These are phyloP conservation scores for Batrachochytrium dendrobatidis DNA, from an alignment of 371 early-diverging fungal genomes.

Conservation along the genomic window DNA sequence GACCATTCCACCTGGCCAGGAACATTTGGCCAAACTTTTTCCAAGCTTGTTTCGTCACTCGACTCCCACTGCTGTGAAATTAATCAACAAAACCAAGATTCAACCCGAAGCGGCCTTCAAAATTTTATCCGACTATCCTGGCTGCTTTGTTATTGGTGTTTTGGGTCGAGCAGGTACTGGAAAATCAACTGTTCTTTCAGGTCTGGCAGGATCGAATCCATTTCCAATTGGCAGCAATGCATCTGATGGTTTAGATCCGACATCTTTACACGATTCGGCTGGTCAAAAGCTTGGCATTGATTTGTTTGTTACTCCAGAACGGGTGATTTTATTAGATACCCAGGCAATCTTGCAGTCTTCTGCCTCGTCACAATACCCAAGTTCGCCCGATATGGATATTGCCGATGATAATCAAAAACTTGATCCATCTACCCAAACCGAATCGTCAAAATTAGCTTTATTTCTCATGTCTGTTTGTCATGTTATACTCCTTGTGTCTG, in stretches of 20 bases:
- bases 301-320: slow-evolving; percentile 62
- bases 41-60: too few species aligned
- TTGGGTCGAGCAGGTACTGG: slow-evolving; percentile 64
- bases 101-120: neutral
- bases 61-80: too few species aligned
- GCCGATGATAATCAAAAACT: neutral
- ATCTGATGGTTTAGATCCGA: slow-evolving; percentile 33
- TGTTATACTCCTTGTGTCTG: slow-evolving; percentile 54
- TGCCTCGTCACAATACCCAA: neutral
- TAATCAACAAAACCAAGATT: too few species aligned
- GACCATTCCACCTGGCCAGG: too few species aligned
- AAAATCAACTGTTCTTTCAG: slow-evolving; percentile 61
- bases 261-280: too few species aligned
- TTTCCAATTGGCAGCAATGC: slow-evolving; percentile 12
- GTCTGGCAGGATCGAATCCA: slow-evolving; percentile 34
- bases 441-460: neutral
- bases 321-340: slow-evolving; percentile 61
- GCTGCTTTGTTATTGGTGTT: slow-evolving; percentile 68
- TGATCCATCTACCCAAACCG: neutral
- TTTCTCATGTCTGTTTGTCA: slow-evolving; percentile 44
- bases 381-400: neutral
- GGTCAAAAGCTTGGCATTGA: slow-evolving; percentile 56
- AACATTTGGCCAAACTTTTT: too few species aligned
- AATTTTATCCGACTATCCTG: slow-evolving; percentile 50
- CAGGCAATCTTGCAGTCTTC: slow-evolving; percentile 43